Conservation (phyloP, 2,329 filamentous ascomycete species). For the Geosmithia morbida region DNA sequence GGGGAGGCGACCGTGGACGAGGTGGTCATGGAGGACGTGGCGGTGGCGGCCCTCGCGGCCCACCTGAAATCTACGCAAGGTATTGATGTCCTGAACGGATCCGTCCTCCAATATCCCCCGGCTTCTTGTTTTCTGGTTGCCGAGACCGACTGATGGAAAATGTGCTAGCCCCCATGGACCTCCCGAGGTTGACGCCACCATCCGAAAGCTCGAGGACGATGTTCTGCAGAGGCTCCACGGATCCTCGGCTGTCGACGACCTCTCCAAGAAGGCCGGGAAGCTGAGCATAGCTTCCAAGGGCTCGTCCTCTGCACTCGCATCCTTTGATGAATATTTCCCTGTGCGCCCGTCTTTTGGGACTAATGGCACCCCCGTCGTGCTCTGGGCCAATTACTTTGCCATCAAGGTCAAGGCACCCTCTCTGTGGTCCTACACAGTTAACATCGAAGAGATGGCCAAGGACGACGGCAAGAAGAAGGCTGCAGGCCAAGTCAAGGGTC, state of each 20-base stretch:
- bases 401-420: constrained; percentile 20
- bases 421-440: constrained; percentile 31
- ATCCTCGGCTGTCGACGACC: background rate
- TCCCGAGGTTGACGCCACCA: constrained; percentile 7
- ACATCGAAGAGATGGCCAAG: constrained; percentile 13
- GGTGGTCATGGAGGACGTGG: constrained; percentile 7
- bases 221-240: constrained; percentile 7
- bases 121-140: background rate
- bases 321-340: constrained; percentile 20
- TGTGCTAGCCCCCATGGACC: constrained; percentile 7
- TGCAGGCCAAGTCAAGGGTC: constrained; percentile 20
- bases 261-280: background rate
- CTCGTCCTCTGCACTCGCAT: background rate
- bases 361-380: constrained; percentile 21
- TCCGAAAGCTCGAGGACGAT: constrained; percentile 24
- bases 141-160: constrained; percentile 1
- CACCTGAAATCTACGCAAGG: constrained; percentile 1
- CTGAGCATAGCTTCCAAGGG: background rate
- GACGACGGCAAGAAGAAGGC: constrained; percentile 5
- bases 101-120: background rate
- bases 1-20: constrained; percentile 3
- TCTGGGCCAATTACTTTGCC: constrained; percentile 42
- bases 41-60: constrained; percentile 6
- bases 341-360: constrained; percentile 33
- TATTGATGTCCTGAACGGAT: constrained; percentile 2